A percentile compares a stretch with the other conserved stretches of the same genome.
phyloP scores from a whole-genome alignment of 768 basidiomycete genomes.

The Amanita inopinata region DNA sequence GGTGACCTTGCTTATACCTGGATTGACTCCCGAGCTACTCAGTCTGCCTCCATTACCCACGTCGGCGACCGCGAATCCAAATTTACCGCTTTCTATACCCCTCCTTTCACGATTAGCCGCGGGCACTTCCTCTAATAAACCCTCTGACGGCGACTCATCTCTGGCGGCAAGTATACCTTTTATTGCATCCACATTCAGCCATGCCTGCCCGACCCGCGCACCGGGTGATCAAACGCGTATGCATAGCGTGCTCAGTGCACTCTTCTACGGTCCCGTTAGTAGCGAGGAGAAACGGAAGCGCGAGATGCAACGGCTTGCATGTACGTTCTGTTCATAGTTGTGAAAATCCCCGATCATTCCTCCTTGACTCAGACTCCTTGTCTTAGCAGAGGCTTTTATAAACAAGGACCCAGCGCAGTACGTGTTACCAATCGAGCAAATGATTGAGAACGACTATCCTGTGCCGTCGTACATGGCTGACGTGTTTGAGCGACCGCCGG shows the following conservation, averaged over 20 bases:
- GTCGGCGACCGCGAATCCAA: constrained; percentile 46
- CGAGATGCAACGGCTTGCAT: constrained; percentile 27
- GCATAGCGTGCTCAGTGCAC: constrained; percentile 76
- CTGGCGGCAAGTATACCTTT: constrained; percentile 41
- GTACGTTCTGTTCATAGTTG: constrained; percentile 19
- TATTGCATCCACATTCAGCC: constrained; percentile 75
- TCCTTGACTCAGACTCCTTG: constrained; percentile 5
- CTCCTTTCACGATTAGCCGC: constrained; percentile 19
- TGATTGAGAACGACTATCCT: constrained; percentile 93
- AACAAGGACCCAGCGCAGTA: constrained; percentile 62
- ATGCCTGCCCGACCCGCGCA: constrained; percentile 88
- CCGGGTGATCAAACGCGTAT: constrained; percentile 82
- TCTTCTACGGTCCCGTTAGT: constrained; percentile 76
- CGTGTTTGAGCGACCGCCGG: constrained; percentile 49
- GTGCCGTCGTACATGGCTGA: constrained; percentile 79
- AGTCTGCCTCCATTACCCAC: constrained; percentile 64
- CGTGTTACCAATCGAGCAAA: constrained; percentile 69
- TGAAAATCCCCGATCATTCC: neutral
- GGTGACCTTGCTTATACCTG: constrained; percentile 77
- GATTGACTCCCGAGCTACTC: constrained; percentile 68
- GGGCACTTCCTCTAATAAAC: constrained; percentile 9
- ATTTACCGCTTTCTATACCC: constrained; percentile 34
- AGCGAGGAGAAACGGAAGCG: constrained; percentile 72
- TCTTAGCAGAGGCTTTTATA: constrained; percentile 48
- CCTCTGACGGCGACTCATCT: constrained; percentile 10